Evolutionary conservation across 1,284 basidiomycete species (phyloP).

Genomic region (Porogramme epimiltina): DNA sequence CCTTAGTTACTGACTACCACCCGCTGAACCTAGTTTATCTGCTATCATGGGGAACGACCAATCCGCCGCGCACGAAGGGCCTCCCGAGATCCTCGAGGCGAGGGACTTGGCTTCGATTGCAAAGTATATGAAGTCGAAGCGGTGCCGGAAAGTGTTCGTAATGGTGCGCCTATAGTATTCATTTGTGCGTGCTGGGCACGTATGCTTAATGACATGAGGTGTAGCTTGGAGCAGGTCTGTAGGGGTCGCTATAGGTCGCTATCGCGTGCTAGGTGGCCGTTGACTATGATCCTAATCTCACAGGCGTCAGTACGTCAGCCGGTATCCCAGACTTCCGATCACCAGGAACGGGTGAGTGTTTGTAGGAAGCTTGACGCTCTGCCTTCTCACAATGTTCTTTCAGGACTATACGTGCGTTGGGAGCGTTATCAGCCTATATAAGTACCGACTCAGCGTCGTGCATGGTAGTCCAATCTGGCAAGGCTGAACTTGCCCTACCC

Average conservation of each 20-base stretch:
- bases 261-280: too few species aligned
- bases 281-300: not conserved
- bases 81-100: constrained; percentile 33
- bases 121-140: constrained; percentile 66
- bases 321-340: constrained; percentile 84
- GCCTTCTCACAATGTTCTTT: not conserved
- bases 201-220: constrained; percentile 1
- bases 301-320: constrained; percentile 78
- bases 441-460: not conserved
- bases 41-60: constrained; percentile 24
- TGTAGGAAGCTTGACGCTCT: not conserved
- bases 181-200: too few species aligned
- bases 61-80: constrained; percentile 24
- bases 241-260: too few species aligned
- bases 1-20: too few species aligned
- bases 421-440: not conserved
- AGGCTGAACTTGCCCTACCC: constrained; percentile 75
- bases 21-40: too few species aligned
- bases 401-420: constrained; percentile 62
- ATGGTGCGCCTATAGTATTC: constrained; percentile 57
- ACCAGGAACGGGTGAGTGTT: constrained; percentile 63
- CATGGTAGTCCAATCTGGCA: constrained; percentile 69
- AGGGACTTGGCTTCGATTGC: constrained; percentile 51
- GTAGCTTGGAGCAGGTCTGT: constrained; percentile 70
- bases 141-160: constrained; percentile 67